Evolutionary conservation across 2,329 filamentous ascomycete species (phyloP), one percentile per base, ranked within the genome.

Genomic region (Paraphaeosphaeria sporulosa): DNA sequence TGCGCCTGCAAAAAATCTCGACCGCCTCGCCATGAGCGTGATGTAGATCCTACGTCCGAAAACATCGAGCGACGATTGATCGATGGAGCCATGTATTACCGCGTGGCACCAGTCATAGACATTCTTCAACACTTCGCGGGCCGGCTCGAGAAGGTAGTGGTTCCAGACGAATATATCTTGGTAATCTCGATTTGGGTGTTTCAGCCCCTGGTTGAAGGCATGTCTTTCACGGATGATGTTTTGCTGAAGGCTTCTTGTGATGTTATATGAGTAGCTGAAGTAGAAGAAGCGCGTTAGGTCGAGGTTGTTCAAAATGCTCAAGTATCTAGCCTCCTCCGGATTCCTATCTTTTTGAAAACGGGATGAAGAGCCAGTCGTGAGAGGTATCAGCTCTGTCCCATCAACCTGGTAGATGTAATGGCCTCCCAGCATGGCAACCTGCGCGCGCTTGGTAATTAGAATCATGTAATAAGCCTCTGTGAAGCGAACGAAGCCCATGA

Each of bases 151-250:
- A 4, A 99, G 84, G 76, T 97, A 91, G 67, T 92, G 88, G 70
- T 99, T 99, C 95, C 95, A 99, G 2, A 98, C 91, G 74, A 99
- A 99, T 95, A 99, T 99, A 42, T 90, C 87, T 71, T 97, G 96
- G 74, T 90, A 90, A 67, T 93, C 87, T 34, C 86, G 85, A 30
- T 85, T 82, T 3, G 85, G 83, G 30, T 86, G 85, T 1, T 86
- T 81, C 13, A 84, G 79, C 1, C 91, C 92, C 61, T 88, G 83
- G 32, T 87, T 85, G 52, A 96, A 79, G 2, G 89, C 88, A 51
- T 86, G 84, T 42, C 95, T 86, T 77, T 97, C 93, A 34, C 88
- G 86, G 21, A 89, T 89, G 62, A 99, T 93, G 71, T 99, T 99
- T 72, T 94, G 89, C 76, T 99, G 95, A 49, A 99, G 82, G 0